phyloP scores from a whole-genome alignment of 202 grass and related monocot genomes.

The Setaria italica region DNA sequence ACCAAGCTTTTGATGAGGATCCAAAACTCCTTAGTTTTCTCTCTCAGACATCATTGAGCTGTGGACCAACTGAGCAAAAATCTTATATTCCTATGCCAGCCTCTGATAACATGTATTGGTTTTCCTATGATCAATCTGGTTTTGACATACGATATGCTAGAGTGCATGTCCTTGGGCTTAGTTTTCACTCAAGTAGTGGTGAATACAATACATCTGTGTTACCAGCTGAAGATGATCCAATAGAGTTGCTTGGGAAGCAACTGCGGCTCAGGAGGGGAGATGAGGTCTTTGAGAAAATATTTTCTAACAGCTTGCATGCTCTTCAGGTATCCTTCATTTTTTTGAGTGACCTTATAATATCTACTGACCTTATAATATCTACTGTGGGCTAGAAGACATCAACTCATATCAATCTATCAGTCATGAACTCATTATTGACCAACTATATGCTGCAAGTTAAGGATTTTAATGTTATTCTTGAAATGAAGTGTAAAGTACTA shows the following conservation, averaged over 20 bases:
- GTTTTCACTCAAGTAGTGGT: conserved; percentile 41
- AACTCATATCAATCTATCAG: not conserved
- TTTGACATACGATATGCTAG: conserved; percentile 86
- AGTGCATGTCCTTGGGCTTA: conserved; percentile 61
- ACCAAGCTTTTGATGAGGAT: conserved; percentile 79
- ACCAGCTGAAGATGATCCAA: conserved; percentile 48
- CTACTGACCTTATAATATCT: not conserved
- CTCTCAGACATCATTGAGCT: conserved; percentile 53
- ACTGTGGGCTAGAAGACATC: not conserved
- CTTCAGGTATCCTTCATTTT: conserved; percentile 77
- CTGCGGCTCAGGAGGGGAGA: conserved; percentile 58
- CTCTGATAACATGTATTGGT: conserved; percentile 90
- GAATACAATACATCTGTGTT: conserved; percentile 14
- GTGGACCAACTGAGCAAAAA: conserved; percentile 46
- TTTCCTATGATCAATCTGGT: conserved; percentile 66
- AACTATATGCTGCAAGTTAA: conserved; percentile 19
- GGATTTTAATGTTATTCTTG: not conserved
- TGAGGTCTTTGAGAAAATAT: conserved; percentile 69
- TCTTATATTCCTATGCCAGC: conserved; percentile 72
- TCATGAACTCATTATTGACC: not conserved
- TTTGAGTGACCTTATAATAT: conserved; percentile 1
- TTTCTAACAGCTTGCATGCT: conserved; percentile 82
- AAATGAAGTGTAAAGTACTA: conserved; percentile 24
- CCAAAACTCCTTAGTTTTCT: conserved; percentile 86
- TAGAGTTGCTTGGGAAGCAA: conserved; percentile 69